phyloP scores from a whole-genome alignment of 2,329 filamentous ascomycete species.

The Ophiosphaerella narmari region DNA sequence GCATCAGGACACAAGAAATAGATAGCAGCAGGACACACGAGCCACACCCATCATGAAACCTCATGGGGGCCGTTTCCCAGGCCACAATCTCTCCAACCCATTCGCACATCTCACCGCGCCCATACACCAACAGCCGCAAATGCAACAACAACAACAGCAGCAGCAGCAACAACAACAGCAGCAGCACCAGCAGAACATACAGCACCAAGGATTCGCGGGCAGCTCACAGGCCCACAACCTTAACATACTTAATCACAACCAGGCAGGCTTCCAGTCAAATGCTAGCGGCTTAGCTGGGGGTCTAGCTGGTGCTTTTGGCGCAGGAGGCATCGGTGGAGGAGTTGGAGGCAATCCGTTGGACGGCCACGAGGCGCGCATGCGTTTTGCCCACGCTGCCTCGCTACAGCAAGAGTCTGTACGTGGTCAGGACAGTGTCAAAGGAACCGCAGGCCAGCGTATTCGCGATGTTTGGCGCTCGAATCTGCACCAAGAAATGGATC shows the following conservation, averaged over 20 bases:
- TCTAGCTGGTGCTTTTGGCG: constrained; percentile 62
- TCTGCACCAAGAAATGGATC: constrained; percentile 85
- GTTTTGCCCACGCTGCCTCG: constrained; percentile 75
- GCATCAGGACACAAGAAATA: no score
- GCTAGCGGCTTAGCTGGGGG: constrained; percentile 58
- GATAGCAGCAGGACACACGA: background rate
- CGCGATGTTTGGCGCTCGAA: constrained; percentile 96
- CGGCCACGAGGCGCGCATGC: constrained; percentile 85
- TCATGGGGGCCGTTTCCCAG: constrained; percentile 62
- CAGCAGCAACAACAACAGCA: constrained; percentile 48
- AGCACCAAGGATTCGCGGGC: constrained; percentile 69
- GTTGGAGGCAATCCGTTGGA: constrained; percentile 69
- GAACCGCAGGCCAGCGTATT: constrained; percentile 73
- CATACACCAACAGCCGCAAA: constrained; percentile 53
- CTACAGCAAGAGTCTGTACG: constrained; percentile 57
- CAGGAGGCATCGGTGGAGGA: constrained; percentile 58
- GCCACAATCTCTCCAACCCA: constrained; percentile 62
- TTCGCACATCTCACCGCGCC: constrained; percentile 58
- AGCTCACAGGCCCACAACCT: constrained; percentile 64
- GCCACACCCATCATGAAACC: constrained; percentile 58
- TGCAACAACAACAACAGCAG: constrained; percentile 53
- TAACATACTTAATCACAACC: constrained; percentile 55
- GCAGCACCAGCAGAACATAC: constrained; percentile 59
- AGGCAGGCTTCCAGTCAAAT: constrained; percentile 54
- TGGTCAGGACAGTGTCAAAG: constrained; percentile 60